Conservation (phyloP, 1,139 yeast genomes). For the Lodderomyces metapsilosis region DNA sequence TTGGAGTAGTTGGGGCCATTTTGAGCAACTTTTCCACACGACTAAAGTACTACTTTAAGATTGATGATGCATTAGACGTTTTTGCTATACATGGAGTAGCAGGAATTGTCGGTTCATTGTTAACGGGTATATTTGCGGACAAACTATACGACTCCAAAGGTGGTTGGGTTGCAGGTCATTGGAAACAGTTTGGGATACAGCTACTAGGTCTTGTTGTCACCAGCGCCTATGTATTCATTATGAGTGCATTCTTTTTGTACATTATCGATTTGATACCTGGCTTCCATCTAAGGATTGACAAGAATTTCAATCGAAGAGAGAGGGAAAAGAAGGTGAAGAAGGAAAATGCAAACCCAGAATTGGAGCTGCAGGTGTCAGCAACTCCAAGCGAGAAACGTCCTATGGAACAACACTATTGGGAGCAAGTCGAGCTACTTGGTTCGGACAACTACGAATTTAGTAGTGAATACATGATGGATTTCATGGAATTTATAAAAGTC, state of each 20-base stretch:
- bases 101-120: constrained; percentile 42
- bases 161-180: constrained; percentile 50
- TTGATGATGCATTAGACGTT: constrained; percentile 47
- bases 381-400: constrained; percentile 6
- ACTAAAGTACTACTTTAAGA: constrained; percentile 36
- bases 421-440: constrained; percentile 45
- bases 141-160: constrained; percentile 33
- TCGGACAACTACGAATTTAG: constrained; percentile 50
- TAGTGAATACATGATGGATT: constrained; percentile 52
- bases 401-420: constrained; percentile 19
- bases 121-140: constrained; percentile 45
- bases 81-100: constrained; percentile 49
- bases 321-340: constrained; percentile 23
- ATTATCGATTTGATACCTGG: constrained; percentile 48
- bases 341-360: constrained; percentile 12
- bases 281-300: constrained; percentile 46
- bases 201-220: constrained; percentile 43
- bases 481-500: constrained; percentile 45
- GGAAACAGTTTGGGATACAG: constrained; percentile 51
- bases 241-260: constrained; percentile 37
- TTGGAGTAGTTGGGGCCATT: constrained; percentile 40
- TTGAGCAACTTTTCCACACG: constrained; percentile 41
- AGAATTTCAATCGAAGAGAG: constrained; percentile 35
- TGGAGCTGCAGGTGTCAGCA: constrained; percentile 22
- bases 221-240: constrained; percentile 36